These are phyloP conservation scores for Aspergillus sp. DNA, from an alignment of 2,329 filamentous ascomycete species.

Conservation along the genomic window DNA sequence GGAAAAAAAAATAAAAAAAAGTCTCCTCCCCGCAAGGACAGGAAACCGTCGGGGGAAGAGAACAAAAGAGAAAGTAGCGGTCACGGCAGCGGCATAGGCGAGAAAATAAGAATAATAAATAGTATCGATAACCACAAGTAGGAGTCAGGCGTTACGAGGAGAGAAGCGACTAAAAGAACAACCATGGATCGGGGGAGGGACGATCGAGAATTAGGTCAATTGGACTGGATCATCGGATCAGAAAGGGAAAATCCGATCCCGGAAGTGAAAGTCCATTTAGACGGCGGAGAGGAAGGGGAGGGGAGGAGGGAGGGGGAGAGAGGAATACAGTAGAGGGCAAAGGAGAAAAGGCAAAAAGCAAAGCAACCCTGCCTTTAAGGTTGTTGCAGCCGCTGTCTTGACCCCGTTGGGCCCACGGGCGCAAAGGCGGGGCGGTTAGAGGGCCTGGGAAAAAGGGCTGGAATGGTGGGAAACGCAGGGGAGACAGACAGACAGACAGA, in stretches of 20 bases:
- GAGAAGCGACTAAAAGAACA: not conserved
- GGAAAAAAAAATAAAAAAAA: not conserved
- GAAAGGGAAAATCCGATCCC: slow-evolving; percentile 8
- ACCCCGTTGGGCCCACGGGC: slow-evolving; percentile 29
- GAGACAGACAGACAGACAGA: not conserved
- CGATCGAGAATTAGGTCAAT: slow-evolving; percentile 16
- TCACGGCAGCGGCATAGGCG: slow-evolving; percentile 16
- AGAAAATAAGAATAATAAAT: not conserved
- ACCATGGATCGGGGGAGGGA: slow-evolving; percentile 13
- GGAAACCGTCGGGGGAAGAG: slow-evolving; percentile 3
- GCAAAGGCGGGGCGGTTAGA: slow-evolving; percentile 23
- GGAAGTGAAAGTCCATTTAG: not conserved
- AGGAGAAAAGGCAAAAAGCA: slow-evolving; percentile 6
- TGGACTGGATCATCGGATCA: slow-evolving; percentile 3
- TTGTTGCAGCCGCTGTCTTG: slow-evolving; percentile 28
- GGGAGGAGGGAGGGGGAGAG: not conserved
- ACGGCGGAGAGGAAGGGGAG: not conserved
- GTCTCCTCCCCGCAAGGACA: slow-evolving; percentile 11
- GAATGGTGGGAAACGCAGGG: not conserved
- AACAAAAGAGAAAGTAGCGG: slow-evolving; percentile 20
- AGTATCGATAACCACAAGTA: slow-evolving; percentile 2
- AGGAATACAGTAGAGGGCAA: not conserved
- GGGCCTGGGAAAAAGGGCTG: not conserved
- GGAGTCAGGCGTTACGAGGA: slow-evolving; percentile 5
- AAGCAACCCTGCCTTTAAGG: slow-evolving; percentile 22